Percentiles rank a stretch among this genome's conserved stretches.
These are phyloP conservation scores for Fragaria iinumae DNA, from an alignment of 306 rosid genomes.

Conservation along the genomic window DNA sequence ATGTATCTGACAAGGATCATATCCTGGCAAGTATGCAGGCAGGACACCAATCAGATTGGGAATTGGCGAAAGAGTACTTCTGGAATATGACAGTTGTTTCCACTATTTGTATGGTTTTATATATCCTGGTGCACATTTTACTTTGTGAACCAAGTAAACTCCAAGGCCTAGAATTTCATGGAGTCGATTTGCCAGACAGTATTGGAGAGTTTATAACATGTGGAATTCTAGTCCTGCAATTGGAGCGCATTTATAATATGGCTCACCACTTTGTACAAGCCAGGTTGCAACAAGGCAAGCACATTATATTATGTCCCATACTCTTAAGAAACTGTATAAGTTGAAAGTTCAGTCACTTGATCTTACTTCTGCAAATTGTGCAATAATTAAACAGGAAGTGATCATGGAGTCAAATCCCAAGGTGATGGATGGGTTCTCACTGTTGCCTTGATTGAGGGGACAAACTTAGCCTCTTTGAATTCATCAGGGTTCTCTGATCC, in stretches of 20 bases:
- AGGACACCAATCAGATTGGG: constrained; percentile 56
- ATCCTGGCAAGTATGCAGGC: constrained; percentile 47
- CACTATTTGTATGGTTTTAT: constrained; percentile 49
- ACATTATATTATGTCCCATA: background rate
- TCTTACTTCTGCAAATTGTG: constrained; percentile 13
- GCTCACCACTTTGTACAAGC: constrained; percentile 70
- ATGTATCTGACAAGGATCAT: constrained; percentile 50
- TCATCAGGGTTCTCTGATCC: constrained; percentile 64
- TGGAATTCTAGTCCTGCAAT: constrained; percentile 59
- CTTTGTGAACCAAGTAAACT: constrained; percentile 43
- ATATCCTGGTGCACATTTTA: constrained; percentile 59
- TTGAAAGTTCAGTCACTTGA: constrained; percentile 7
- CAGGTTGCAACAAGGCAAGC: constrained; percentile 65
- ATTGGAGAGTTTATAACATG: constrained; percentile 69
- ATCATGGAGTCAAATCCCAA: constrained; percentile 75
- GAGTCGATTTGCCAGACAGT: constrained; percentile 85
- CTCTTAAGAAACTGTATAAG: constrained; percentile 13
- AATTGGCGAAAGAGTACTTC: constrained; percentile 59
- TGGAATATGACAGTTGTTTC: constrained; percentile 58
- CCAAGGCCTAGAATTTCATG: constrained; percentile 71
- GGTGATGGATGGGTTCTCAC: constrained; percentile 95
- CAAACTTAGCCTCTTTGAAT: constrained; percentile 59
- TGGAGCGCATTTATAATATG: constrained; percentile 63
- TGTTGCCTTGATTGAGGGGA: constrained; percentile 76
- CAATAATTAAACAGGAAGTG: constrained; percentile 56